A percentile compares a stretch with the other conserved stretches of the same genome.
These are phyloP conservation scores for Pyrenochaeta sp. DNA, from an alignment of 2,329 filamentous ascomycete species.

Conservation along the genomic window DNA sequence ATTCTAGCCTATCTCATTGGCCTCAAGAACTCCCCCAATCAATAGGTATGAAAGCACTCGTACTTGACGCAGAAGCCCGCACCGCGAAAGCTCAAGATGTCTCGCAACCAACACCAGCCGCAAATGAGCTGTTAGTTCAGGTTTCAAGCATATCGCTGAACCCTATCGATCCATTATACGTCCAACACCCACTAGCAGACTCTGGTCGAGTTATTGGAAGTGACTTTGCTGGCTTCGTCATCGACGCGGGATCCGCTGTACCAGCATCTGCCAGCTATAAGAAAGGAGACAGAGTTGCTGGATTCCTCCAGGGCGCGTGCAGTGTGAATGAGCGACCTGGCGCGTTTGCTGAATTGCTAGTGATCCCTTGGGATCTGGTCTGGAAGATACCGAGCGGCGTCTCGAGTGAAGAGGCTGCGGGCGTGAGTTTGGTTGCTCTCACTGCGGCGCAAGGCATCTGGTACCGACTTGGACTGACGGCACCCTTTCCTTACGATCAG, in stretches of 20 bases:
- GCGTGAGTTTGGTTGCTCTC: slow-evolving; percentile 53
- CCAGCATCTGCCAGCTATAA: slow-evolving; percentile 14
- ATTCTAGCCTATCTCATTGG: background rate
- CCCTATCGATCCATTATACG: slow-evolving; percentile 47
- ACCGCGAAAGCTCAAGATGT: slow-evolving; percentile 18
- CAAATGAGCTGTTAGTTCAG: slow-evolving; percentile 31
- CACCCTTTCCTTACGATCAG: slow-evolving; percentile 44
- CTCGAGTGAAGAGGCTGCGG: slow-evolving; percentile 49
- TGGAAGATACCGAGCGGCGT: slow-evolving; percentile 49
- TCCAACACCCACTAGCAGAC: slow-evolving; percentile 43
- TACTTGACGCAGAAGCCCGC: slow-evolving; percentile 24
- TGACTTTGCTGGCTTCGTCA: slow-evolving; percentile 53
- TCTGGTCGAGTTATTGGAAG: slow-evolving; percentile 49
- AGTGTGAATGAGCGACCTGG: slow-evolving; percentile 55
- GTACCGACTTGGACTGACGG: slow-evolving; percentile 45
- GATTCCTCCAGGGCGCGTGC: slow-evolving; percentile 56
- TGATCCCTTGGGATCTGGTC: slow-evolving; percentile 46
- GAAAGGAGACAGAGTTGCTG: slow-evolving; percentile 48
- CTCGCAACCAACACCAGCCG: slow-evolving; percentile 9
- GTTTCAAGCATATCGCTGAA: slow-evolving; percentile 42
- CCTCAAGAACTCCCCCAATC: background rate
- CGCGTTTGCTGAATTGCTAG: slow-evolving; percentile 56
- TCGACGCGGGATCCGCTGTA: slow-evolving; percentile 11
- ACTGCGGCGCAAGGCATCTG: slow-evolving; percentile 57
- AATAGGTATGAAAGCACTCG: slow-evolving; percentile 33